Evolutionary conservation across 2,329 filamentous ascomycete species (phyloP), one percentile per base, ranked within the genome.

Genomic region (Pseudogymnoascus sp.): DNA sequence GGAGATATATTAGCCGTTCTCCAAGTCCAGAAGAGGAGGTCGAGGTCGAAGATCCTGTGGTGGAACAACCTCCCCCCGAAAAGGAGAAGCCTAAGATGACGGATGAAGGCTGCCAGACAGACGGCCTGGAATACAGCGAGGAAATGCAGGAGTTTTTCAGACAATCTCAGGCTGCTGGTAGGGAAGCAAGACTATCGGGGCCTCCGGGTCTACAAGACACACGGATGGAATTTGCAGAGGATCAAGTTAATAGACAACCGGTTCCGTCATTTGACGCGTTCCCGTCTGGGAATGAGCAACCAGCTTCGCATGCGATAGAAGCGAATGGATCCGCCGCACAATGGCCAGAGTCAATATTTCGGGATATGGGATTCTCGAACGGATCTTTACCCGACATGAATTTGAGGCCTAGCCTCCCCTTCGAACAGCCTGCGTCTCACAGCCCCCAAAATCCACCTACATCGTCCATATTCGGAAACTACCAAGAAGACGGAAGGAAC

Each of bases 1-100:
- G 93, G 93, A 86, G 82, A 64, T 88, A 92, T 68, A 79, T 80
- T 20, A 88, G 87, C 68, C 81, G 84, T 61, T 88, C 89, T 1
- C 85, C 84, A 6, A 92, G 86, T 59, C 89, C 90, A 2, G 82
- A 87, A 61, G 47, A 41, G 8, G 68, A 68, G 36, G 64, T 62
- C 35, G 60, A 62, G 18, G 62, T 57, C 9, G 62, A 64, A 60
- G 59, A 57, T 28, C 39, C 63, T 38, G 30, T 58, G 22, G 12
- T 43, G 4, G 59, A 60, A 20, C 62, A 58, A 22, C 33, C 18
- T 9, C 18, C 6, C 12, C 35, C 37, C 6, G 57, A 58, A 25
- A 58, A 38, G 18, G 33, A 25, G 33, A 66, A 62, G 41, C 69
- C 68, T 12, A 60, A 65, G 2, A 76, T 73, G 71, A 67, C 66